A percentile compares a stretch with the other conserved stretches of the same genome.
Evolutionary conservation across 176 grass and related monocot genomes (phyloP).

Genomic region (Raddia guianensis): DNA sequence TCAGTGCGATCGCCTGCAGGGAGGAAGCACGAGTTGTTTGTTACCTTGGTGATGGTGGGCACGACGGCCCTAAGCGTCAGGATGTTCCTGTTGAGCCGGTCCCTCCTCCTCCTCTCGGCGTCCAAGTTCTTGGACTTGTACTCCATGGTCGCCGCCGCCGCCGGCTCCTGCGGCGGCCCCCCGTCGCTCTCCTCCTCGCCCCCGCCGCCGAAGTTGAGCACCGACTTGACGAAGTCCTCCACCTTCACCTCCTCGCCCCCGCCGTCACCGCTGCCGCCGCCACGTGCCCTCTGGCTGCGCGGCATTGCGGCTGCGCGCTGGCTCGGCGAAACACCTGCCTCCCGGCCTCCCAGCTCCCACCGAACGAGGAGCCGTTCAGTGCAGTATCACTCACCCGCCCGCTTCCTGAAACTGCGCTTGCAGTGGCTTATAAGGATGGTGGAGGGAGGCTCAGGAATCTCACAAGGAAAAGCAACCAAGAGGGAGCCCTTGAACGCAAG

Average conservation of each 20-base stretch:
- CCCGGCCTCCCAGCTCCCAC: constrained; percentile 33
- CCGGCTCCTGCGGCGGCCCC: constrained; percentile 26
- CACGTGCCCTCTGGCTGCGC: constrained; percentile 36
- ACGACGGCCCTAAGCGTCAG: constrained; percentile 78
- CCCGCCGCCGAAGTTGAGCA: constrained; percentile 41
- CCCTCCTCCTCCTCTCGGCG: constrained; percentile 76
- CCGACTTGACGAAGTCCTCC: constrained; percentile 55
- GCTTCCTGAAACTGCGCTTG: neutral
- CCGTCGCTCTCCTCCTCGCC: constrained; percentile 45
- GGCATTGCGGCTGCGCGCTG: constrained; percentile 34
- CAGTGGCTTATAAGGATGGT: constrained; percentile 51
- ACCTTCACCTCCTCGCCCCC: constrained; percentile 53
- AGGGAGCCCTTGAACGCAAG: constrained; percentile 44
- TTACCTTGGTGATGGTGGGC: constrained; percentile 89
- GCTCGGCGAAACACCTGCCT: neutral
- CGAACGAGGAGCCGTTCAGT: constrained; percentile 24
- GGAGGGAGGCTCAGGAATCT: constrained; percentile 38
- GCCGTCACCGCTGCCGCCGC: neutral
- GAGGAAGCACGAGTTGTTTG: neutral
- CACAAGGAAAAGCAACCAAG: constrained; percentile 17
- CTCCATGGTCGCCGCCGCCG: constrained; percentile 32
- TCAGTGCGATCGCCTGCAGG: neutral
- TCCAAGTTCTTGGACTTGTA: constrained; percentile 96
- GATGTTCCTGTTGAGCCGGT: constrained; percentile 85
- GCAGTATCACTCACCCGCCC: constrained; percentile 16